phyloP scores from a whole-genome alignment of 441 rosid genomes.

The Brassica balearica region DNA sequence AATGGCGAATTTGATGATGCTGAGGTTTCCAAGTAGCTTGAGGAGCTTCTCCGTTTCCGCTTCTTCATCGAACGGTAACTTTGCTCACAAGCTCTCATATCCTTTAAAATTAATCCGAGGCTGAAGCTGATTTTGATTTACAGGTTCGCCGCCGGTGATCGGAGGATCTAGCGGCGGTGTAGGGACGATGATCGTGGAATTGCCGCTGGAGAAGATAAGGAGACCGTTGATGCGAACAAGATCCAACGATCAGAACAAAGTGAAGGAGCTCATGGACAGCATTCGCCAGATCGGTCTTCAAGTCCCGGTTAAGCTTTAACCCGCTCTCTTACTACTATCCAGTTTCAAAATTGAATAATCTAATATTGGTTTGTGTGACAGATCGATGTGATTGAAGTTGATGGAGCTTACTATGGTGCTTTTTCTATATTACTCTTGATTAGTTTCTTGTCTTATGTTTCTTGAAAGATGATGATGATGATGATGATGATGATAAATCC shows the following conservation, averaged over 20 bases:
- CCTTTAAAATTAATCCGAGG: slow-evolving; percentile 4
- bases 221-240: slow-evolving; percentile 85
- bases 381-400: slow-evolving; percentile 96
- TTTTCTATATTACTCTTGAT: background rate
- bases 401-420: slow-evolving; percentile 82
- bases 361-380: slow-evolving; percentile 43
- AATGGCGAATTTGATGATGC: slow-evolving; percentile 61
- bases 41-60: slow-evolving; percentile 63
- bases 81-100: background rate
- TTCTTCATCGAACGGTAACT: slow-evolving; percentile 69
- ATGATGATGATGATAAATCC: background rate
- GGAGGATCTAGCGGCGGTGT: slow-evolving; percentile 40
- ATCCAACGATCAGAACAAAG: slow-evolving; percentile 84
- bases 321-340: background rate
- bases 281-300: slow-evolving; percentile 78
- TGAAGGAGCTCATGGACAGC: slow-evolving; percentile 84
- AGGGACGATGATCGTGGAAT: slow-evolving; percentile 75
- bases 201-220: slow-evolving; percentile 69
- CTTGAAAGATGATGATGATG: background rate
- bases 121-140: slow-evolving; percentile 4
- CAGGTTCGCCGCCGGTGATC: slow-evolving; percentile 48
- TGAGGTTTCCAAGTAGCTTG: slow-evolving; percentile 49
- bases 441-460: background rate
- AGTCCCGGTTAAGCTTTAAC: slow-evolving; percentile 56
- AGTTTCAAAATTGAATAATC: background rate